Conservation (phyloP, 345 rosid species). For the Salix purpurea region DNA sequence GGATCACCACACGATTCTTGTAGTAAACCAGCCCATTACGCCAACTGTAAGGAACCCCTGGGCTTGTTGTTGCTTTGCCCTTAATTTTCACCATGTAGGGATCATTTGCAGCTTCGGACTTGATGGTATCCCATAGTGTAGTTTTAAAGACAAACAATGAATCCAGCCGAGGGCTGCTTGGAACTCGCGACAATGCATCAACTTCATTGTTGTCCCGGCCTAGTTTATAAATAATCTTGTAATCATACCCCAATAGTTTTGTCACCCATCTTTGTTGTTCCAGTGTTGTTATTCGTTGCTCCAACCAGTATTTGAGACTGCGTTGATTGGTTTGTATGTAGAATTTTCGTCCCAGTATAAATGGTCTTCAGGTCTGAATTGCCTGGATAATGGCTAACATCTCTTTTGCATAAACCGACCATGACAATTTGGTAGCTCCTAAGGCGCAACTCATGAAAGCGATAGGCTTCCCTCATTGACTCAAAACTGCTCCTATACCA, state of each 20-base stretch:
- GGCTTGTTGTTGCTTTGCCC: neutral
- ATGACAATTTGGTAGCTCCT: too few relatives aligned
- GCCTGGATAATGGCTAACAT: neutral
- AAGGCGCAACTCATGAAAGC: too few relatives aligned
- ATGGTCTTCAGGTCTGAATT: neutral
- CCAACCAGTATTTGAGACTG: neutral
- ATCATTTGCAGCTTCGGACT: rapidly evolving
- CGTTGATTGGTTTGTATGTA: neutral
- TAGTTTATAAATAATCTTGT: too few relatives aligned
- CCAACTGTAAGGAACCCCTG: neutral
- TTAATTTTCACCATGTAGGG: neutral
- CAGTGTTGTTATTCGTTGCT: neutral
- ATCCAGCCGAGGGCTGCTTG: too few relatives aligned
- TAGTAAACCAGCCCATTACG: too few relatives aligned
- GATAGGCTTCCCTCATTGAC: too few relatives aligned
- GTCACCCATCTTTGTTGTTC: neutral
- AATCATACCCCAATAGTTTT: neutral
- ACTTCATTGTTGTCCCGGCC: rapidly evolving
- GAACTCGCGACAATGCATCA: too few relatives aligned
- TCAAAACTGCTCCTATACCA: neutral
- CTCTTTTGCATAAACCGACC: neutral
- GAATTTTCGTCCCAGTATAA: neutral
- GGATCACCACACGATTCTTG: neutral
- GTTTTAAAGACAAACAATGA: too few relatives aligned
- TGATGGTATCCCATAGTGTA: neutral